A percentile compares a stretch with the other conserved stretches of the same genome.
These are phyloP conservation scores for Penicillium rolfsii DNA, from an alignment of 2,329 filamentous ascomycete species.

Conservation along the genomic window DNA sequence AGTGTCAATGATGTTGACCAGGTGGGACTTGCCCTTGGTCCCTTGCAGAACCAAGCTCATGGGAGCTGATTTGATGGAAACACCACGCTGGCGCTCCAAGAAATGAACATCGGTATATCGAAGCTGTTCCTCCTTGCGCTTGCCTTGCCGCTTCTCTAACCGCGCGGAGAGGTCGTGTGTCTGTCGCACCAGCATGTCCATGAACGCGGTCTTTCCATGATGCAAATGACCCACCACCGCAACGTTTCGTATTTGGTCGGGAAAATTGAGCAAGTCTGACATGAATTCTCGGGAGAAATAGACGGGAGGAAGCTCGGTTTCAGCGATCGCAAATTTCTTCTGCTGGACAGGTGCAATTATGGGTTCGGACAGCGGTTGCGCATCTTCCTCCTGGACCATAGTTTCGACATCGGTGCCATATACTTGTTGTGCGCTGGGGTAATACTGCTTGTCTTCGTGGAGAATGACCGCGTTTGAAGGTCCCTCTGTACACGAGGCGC, in stretches of 20 bases:
- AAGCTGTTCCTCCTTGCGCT: conserved; percentile 82
- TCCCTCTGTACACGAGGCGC: conserved; percentile 64
- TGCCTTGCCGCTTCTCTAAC: conserved; percentile 78
- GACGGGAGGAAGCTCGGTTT: conserved; percentile 85
- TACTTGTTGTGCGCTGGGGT: conserved; percentile 94
- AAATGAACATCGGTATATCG: conserved; percentile 93
- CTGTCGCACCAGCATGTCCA: conserved; percentile 97
- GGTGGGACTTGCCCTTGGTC: conserved; percentile 89
- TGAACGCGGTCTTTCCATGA: conserved; percentile 96
- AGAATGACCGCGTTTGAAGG: conserved; percentile 96
- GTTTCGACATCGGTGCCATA: conserved; percentile 95
- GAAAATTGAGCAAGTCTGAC: conserved; percentile 94
- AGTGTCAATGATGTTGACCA: conserved; percentile 93
- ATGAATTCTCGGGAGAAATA: conserved; percentile 89
- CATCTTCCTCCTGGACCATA: conserved; percentile 94
- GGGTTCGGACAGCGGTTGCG: conserved; percentile 86
- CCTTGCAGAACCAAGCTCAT: conserved; percentile 91
- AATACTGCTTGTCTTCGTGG: conserved; percentile 99
- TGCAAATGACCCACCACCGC: conserved; percentile 91
- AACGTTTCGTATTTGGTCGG: conserved; percentile 90
- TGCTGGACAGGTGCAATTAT: conserved; percentile 91
- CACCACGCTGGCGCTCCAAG: conserved; percentile 82
- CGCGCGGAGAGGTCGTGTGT: conserved; percentile 85
- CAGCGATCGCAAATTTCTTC: conserved; percentile 95
- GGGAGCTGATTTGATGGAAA: conserved; percentile 90